Percentiles rank a stretch among this genome's conserved stretches.
These are phyloP conservation scores for Fusarium stilboides DNA, from an alignment of 2,329 filamentous ascomycete species.

Conservation along the genomic window DNA sequence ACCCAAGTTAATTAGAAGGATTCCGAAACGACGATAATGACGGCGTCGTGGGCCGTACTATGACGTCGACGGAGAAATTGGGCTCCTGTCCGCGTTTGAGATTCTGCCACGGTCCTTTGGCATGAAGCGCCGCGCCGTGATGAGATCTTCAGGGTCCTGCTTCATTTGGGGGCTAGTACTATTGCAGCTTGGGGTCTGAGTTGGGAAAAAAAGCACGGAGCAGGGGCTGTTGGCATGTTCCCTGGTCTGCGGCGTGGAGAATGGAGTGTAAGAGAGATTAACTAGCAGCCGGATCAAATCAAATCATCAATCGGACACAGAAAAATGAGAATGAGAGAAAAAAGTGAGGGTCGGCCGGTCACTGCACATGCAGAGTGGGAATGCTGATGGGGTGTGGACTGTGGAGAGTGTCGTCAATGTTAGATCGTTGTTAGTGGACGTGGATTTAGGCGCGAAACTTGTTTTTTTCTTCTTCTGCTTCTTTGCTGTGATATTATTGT, in stretches of 20 bases:
- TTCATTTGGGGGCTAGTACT: slow-evolving; percentile 36
- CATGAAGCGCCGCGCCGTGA: slow-evolving; percentile 34
- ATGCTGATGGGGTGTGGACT: slow-evolving; percentile 22
- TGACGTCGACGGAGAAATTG: slow-evolving; percentile 47
- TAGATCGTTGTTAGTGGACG: neutral
- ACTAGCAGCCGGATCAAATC: slow-evolving; percentile 12
- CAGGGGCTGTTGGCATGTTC: slow-evolving; percentile 11
- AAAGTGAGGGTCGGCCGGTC: slow-evolving; percentile 16
- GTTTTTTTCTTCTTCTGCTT: slow-evolving; percentile 8
- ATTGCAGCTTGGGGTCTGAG: slow-evolving; percentile 21
- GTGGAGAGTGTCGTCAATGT: slow-evolving; percentile 3
- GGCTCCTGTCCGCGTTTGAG: slow-evolving; percentile 37
- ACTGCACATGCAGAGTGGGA: slow-evolving; percentile 19
- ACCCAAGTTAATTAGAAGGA: slow-evolving; percentile 36
- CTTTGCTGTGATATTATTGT: neutral
- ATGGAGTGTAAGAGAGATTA: slow-evolving; percentile 15
- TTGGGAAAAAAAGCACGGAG: slow-evolving; percentile 1
- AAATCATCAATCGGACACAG: slow-evolving; percentile 23
- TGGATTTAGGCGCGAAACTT: neutral
- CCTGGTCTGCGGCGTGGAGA: slow-evolving; percentile 27
- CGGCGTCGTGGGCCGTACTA: slow-evolving; percentile 27
- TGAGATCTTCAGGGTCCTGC: slow-evolving; percentile 50
- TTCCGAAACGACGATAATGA: slow-evolving; percentile 37
- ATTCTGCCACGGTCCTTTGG: slow-evolving; percentile 26
- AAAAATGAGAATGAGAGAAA: slow-evolving; percentile 3